These are phyloP conservation scores for Cladosporium halotolerans DNA, from an alignment of 2,329 filamentous ascomycete genomes.

Conservation along the genomic window DNA sequence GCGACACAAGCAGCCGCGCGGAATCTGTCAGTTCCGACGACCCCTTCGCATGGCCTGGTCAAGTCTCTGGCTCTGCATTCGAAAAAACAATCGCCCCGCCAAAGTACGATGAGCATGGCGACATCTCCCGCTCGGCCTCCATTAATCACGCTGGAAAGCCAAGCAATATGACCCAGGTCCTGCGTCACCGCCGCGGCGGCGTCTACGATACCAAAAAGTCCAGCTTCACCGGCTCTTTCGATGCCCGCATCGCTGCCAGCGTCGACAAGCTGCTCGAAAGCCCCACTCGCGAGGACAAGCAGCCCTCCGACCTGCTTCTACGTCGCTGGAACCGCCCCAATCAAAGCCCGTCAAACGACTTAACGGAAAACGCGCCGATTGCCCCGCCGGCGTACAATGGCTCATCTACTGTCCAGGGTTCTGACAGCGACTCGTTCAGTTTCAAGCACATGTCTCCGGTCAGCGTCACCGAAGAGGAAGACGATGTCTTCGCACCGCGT, in stretches of 20 bases:
- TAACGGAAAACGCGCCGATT: too few species aligned
- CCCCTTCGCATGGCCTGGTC: not conserved
- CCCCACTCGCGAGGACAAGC: not conserved
- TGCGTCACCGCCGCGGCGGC: not conserved
- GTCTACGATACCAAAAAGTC: not conserved
- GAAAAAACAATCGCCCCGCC: not conserved
- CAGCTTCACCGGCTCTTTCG: not conserved
- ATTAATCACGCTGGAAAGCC: not conserved
- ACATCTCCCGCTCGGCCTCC: not conserved
- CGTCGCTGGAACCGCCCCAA: too few species aligned
- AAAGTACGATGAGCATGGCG: not conserved
- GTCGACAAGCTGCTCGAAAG: not conserved
- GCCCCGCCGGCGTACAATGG: not conserved
- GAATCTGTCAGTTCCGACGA: not conserved
- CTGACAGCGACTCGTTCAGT: not conserved
- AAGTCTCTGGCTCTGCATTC: not conserved
- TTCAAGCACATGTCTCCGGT: not conserved
- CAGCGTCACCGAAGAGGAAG: not conserved
- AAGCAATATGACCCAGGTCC: not conserved
- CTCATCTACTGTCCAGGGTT: not conserved
- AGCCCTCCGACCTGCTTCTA: not conserved
- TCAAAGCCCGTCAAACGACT: too few species aligned
- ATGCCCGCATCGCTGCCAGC: not conserved
- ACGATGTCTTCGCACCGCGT: conserved; percentile 1
- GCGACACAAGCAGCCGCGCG: not conserved